Evolutionary conservation across 495 filamentous ascomycete species (phyloP).

Genomic region (Parmelia sp.): DNA sequence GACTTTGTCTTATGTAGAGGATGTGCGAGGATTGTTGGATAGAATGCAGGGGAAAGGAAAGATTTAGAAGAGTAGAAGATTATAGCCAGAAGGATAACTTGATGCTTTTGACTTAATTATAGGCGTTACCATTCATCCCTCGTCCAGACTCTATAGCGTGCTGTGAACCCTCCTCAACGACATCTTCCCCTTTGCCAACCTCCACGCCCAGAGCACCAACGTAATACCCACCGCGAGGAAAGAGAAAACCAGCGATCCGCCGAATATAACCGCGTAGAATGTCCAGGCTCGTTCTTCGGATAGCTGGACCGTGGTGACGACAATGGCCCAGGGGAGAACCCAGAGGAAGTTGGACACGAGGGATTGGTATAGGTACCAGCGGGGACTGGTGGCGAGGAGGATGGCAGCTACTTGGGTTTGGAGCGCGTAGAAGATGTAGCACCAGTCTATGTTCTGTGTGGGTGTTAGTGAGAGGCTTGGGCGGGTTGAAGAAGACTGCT

Average conservation of each 20-base stretch:
- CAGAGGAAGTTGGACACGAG: slow-evolving; percentile 59
- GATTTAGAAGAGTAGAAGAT: too few species aligned
- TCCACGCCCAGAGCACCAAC: slow-evolving; percentile 50
- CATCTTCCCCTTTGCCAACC: slow-evolving; percentile 43
- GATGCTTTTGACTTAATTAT: too few species aligned
- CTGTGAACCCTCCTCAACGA: slow-evolving; percentile 1
- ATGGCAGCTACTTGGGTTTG: slow-evolving; percentile 59
- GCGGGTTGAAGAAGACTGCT: slow-evolving; percentile 23
- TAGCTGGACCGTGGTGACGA: slow-evolving; percentile 44
- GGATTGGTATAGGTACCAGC: slow-evolving; percentile 63
- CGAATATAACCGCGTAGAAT: slow-evolving; percentile 62
- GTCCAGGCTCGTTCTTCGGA: slow-evolving; percentile 56
- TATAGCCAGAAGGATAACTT: too few species aligned
- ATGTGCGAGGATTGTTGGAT: too few species aligned
- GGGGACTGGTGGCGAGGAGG: slow-evolving; percentile 57
- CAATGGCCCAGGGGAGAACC: slow-evolving; percentile 66
- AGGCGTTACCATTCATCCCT: too few species aligned
- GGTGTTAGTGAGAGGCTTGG: neutral
- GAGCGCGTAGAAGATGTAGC: slow-evolving; percentile 67
- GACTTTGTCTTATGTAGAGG: too few species aligned
- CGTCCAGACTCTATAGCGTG: neutral
- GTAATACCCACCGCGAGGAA: slow-evolving; percentile 52
- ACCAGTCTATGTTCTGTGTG: slow-evolving; percentile 56
- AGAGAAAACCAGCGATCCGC: slow-evolving; percentile 61
- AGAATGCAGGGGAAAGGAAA: too few species aligned